Evolutionary conservation across 1,139 yeast genomes (phyloP), one percentile per base, ranked within the genome.

Genomic region (Dujonia santamariae): DNA sequence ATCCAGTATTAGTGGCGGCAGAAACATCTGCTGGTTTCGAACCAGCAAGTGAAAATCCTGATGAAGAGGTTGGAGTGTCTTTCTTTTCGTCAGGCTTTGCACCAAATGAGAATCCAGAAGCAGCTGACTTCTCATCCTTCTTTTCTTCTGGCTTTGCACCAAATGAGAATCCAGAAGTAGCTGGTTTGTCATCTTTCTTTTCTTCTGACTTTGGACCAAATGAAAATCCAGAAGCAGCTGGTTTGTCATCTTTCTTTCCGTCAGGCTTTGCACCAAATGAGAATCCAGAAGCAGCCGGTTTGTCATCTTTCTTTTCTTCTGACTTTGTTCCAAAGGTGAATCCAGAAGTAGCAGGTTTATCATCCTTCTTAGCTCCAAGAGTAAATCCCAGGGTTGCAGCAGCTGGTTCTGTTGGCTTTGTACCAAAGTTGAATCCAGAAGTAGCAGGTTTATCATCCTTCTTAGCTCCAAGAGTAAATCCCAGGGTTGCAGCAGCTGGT

Each of bases 311-410:
- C 28, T 41, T 38, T 15, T 40, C 40, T 15, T 44, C 55, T 5
- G 59, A 40, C 34, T 53, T 55, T 11, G 54, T 46, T 6, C 67
- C 67, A 40, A 61, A 53, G 21, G 54, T 41, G 20, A 47, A 44
- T 7, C 43, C 20, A 9, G 47, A 28, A 15, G 46, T 37, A 16
- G 30, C 23, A 9, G 32, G 32, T 28, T 44, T 37, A 28, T 50
- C 64, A 11, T 47, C 58, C 18, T 50, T 43, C 35, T 49, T 50
- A 11, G 51, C 50, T 19, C 43, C 37, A 34, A 37, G 17, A 25
- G 9, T n/a, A 7, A 25, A 12, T n/a, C n/a, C n/a, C n/a, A n/a
- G n/a, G n/a, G n/a, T n/a, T 30, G 21, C 37, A 30, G 37, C 34
- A 22, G 30, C 32, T 26, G 17, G 39, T 14, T 47, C 53, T 18